Percentiles rank a stretch among this genome's conserved stretches.
Conservation (phyloP, 2,329 filamentous ascomycete species). For the Aureobasidium musti region DNA sequence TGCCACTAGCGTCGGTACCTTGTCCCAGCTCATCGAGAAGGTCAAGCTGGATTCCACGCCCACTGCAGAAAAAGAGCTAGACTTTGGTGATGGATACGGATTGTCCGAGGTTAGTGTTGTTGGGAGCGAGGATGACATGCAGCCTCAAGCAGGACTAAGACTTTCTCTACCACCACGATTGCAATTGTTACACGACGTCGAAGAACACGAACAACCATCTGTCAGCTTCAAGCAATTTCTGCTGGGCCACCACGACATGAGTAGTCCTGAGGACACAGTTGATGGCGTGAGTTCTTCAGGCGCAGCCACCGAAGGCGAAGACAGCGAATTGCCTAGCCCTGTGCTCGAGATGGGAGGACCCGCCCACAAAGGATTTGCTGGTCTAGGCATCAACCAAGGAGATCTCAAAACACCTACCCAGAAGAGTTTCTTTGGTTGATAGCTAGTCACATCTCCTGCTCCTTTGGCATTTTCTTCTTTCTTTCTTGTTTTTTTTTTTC, state of each 20-base stretch:
- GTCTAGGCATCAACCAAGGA: slow-evolving; percentile 19
- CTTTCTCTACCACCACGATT: slow-evolving; percentile 5
- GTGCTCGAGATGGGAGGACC: slow-evolving; percentile 24
- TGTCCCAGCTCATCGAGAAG: slow-evolving; percentile 48
- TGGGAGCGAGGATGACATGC: not conserved
- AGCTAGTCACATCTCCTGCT: not conserved
- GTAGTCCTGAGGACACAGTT: slow-evolving; percentile 27
- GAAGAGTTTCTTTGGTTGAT: slow-evolving; percentile 29
- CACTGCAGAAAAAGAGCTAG: slow-evolving; percentile 44
- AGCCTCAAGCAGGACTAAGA: not conserved
- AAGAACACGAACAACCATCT: slow-evolving; percentile 5
- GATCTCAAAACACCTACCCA: slow-evolving; percentile 28
- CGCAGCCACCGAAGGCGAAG: slow-evolving; percentile 13
- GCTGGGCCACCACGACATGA: slow-evolving; percentile 2
- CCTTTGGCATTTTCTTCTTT: not conserved
- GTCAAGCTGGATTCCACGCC: slow-evolving; percentile 52
- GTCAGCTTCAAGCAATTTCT: slow-evolving; percentile 29
- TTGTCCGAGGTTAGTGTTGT: not conserved
- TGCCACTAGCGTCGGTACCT: slow-evolving; percentile 45
- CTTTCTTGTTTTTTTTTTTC: not conserved
- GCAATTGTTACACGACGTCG: slow-evolving; percentile 11
- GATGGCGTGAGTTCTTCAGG: slow-evolving; percentile 5
- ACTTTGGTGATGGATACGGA: slow-evolving; percentile 35
- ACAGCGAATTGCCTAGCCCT: slow-evolving; percentile 9
- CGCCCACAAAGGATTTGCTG: slow-evolving; percentile 7